A percentile compares a stretch with the other conserved stretches of the same genome.
phyloP scores from a whole-genome alignment of 257 asterid genomes.

The Solanum bukasovii region DNA sequence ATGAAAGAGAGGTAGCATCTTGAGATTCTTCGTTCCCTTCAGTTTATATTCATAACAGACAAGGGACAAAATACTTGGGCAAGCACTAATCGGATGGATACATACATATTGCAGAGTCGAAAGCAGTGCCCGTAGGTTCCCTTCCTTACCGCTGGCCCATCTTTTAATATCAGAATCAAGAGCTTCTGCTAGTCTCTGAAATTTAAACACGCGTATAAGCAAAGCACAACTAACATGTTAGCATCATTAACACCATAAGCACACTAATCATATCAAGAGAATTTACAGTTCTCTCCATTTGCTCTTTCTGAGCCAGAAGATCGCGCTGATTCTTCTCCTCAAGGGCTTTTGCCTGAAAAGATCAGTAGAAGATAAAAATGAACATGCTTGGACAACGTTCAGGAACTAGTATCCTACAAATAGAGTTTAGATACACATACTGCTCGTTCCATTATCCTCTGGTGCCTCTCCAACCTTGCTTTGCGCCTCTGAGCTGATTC shows the following conservation, averaged over 20 bases:
- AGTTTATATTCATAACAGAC: neutral
- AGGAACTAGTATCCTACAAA: conserved; percentile 4
- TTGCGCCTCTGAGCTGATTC: conserved; percentile 91
- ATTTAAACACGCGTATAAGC: conserved; percentile 8
- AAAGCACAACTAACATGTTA: neutral
- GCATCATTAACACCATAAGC: neutral
- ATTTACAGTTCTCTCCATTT: conserved; percentile 88
- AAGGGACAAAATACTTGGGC: neutral
- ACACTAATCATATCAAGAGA: neutral
- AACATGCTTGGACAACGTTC: neutral
- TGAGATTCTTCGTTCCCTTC: neutral
- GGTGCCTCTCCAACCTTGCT: conserved; percentile 92
- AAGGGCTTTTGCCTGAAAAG: conserved; percentile 89
- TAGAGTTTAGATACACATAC: conserved; percentile 29
- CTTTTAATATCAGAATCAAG: conserved; percentile 94
- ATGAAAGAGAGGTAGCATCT: neutral
- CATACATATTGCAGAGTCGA: conserved; percentile 96
- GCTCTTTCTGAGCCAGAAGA: conserved; percentile 87
- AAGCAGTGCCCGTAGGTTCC: conserved; percentile 93
- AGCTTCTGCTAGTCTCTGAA: conserved; percentile 86
- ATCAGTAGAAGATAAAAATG: neutral
- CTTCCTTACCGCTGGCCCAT: conserved; percentile 93
- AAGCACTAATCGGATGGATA: neutral
- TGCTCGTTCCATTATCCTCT: conserved; percentile 96
- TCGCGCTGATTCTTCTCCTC: conserved; percentile 96